Evolutionary conservation across 2,329 filamentous ascomycete species (phyloP), one percentile per base, ranked within the genome.

Genomic region (Fusarium piperis): DNA sequence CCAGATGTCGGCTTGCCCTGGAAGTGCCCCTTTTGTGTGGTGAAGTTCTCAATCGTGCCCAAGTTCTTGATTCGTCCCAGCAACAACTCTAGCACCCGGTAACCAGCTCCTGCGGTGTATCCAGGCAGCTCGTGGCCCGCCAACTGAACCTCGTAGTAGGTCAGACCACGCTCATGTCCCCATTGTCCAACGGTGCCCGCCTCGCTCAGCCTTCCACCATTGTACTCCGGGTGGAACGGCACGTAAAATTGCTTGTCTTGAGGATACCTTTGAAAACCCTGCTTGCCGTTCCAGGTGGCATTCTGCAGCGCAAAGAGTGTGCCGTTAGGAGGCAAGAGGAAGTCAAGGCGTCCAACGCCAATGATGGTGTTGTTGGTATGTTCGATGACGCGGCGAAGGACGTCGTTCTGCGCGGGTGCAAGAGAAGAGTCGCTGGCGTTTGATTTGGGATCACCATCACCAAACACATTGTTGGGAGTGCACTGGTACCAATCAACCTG

Each of bases 301-400:
- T 95, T 95, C 77, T 95, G 92, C 56, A 94, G 90, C 0, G 88
- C 86, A 8, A 93, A 83, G 2, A 95, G 84, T 0, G 92, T 93
- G 18, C 93, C 93, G 78, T 93, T 92, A 76, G 86, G 85, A 12
- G 92, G 84, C 2, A 93, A 85, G 69, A 93, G 85, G 77, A 87
- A 92, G 79, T 94, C 93, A 3, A 79, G 68, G 12, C 72, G 70
- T 3, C 78, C 78, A 4, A 70, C 70, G 0, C 76, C 78, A 6
- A 79, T 78, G 23, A 79, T 78, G 18, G 77, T 78, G 68, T 79
- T 79, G 60, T 79, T 78, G 1, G 77, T 79, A 30, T 74, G 67
- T 53, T 79, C 77, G 4, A 79, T 78, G 3, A 79, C 78, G 4
- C 78, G 76, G 6, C 58, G 69, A 1, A 79, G 71, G 28, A 77